Evolutionary conservation across 2,329 filamentous ascomycete genomes (phyloP).

Genomic region (Dichotomopilus funicola): DNA sequence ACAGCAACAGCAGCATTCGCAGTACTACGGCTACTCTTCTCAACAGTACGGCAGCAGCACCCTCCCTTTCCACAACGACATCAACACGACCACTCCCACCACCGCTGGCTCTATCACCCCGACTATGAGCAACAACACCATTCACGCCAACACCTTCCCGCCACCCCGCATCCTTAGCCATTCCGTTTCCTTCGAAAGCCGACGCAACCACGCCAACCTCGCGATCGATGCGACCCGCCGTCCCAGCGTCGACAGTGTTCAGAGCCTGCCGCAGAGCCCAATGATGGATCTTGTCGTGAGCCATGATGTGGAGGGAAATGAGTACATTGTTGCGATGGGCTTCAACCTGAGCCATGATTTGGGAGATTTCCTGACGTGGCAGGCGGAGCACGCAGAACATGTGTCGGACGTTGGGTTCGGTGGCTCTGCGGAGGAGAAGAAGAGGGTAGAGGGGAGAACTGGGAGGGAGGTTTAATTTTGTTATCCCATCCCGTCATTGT

Average conservation of each 20-base stretch:
- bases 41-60: too few relatives aligned
- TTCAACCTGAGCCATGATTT: slow-evolving; percentile 55
- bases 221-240: slow-evolving; percentile 16
- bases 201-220: slow-evolving; percentile 14
- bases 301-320: slow-evolving; percentile 34
- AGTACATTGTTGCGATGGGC: slow-evolving; percentile 48
- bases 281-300: slow-evolving; percentile 42
- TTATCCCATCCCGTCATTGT: background rate
- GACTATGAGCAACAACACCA: too few relatives aligned
- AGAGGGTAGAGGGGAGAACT: background rate
- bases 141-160: too few relatives aligned
- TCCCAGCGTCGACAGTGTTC: slow-evolving; percentile 29
- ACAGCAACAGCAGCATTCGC: too few relatives aligned
- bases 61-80: too few relatives aligned
- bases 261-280: slow-evolving; percentile 45
- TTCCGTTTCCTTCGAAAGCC: slow-evolving; percentile 20
- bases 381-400: slow-evolving; percentile 50
- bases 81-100: too few relatives aligned
- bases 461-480: background rate
- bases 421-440: background rate
- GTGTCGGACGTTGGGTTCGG: slow-evolving; percentile 31
- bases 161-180: background rate
- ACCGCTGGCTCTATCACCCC: too few relatives aligned
- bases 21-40: too few relatives aligned
- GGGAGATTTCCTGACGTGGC: slow-evolving; percentile 53